Percentiles rank a stretch among this genome's conserved stretches.
Evolutionary conservation across 2,329 filamentous ascomycete genomes (phyloP).

Genomic region (Diaporthe citriasiana): DNA sequence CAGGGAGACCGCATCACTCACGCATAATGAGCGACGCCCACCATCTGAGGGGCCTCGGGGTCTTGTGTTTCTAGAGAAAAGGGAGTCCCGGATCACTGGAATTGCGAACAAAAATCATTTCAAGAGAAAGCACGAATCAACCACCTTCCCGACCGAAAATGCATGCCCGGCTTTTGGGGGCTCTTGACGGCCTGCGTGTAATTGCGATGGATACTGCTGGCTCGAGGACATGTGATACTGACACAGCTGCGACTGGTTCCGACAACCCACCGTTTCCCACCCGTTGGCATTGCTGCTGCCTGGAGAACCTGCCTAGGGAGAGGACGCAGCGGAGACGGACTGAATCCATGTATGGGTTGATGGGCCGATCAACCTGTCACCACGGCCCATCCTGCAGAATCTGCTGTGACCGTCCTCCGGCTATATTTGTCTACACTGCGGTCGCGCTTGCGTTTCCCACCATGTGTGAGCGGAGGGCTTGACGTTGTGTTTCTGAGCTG

Average conservation of each 20-base stretch:
- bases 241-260: background rate
- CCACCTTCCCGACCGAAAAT: constrained; percentile 39
- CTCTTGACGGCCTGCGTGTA: constrained; percentile 26
- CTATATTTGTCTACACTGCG: too few species aligned
- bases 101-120: constrained; percentile 39
- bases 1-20: constrained; percentile 37
- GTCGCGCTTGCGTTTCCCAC: background rate
- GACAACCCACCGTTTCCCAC: background rate
- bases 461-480: background rate
- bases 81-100: constrained; percentile 43
- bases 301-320: background rate
- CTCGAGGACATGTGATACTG: constrained; percentile 7
- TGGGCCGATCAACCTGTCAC: background rate
- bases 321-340: background rate
- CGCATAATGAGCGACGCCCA: constrained; percentile 42
- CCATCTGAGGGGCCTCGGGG: constrained; percentile 41
- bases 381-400: background rate
- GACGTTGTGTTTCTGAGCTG: too few species aligned
- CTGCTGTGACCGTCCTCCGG: background rate
- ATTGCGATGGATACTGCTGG: constrained; percentile 17
- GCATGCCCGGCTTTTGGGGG: background rate
- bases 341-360: background rate
- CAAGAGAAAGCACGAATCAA: constrained; percentile 40
- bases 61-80: constrained; percentile 41
- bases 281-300: background rate